A percentile compares a stretch with the other conserved stretches of the same genome.
Conservation (phyloP, 208 protist species). For the Leishmania tropica region DNA sequence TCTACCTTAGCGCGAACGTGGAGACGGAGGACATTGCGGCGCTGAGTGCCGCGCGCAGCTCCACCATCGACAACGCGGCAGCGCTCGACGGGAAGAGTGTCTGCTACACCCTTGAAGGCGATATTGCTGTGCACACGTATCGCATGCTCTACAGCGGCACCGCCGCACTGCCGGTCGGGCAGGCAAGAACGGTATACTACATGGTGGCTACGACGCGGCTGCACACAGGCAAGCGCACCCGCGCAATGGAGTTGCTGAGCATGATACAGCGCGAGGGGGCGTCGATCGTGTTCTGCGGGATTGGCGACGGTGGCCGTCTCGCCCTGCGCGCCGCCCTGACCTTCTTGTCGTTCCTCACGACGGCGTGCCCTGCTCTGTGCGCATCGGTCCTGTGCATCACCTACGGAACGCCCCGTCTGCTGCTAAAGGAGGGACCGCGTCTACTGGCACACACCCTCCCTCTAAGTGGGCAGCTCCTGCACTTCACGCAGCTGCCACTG, state of each 20-base stretch:
- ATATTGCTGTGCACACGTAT: conserved; percentile 14
- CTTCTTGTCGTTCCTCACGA: conserved; percentile 39
- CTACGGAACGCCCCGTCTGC: conserved; percentile 45
- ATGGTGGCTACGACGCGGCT: conserved; percentile 17
- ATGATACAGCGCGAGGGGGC: conserved; percentile 35
- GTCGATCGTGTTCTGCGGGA: conserved; percentile 57
- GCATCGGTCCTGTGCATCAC: conserved; percentile 55
- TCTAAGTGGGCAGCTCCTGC: conserved; percentile 50
- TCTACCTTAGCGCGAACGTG: conserved; percentile 39
- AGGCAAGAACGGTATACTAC: conserved; percentile 20
- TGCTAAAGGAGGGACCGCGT: conserved; percentile 32
- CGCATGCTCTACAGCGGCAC: conserved; percentile 4
- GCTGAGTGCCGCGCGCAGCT: conserved; percentile 2
- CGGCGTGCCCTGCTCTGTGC: conserved; percentile 13
- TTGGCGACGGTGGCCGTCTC: conserved; percentile 42
- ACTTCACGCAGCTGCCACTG: conserved; percentile 29
- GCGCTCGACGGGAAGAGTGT: not conserved
- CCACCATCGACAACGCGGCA: conserved; percentile 4
- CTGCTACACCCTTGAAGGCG: conserved; percentile 10
- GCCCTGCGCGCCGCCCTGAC: conserved; percentile 41
- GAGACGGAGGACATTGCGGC: not conserved
- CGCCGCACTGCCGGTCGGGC: not conserved
- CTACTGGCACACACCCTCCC: conserved; percentile 39
- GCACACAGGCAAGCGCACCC: conserved; percentile 20
- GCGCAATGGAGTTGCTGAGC: conserved; percentile 22